Percentiles rank a stretch among this genome's conserved stretches.
Conservation (phyloP, 352 stramenopile species). For the Peronospora farinosa region DNA sequence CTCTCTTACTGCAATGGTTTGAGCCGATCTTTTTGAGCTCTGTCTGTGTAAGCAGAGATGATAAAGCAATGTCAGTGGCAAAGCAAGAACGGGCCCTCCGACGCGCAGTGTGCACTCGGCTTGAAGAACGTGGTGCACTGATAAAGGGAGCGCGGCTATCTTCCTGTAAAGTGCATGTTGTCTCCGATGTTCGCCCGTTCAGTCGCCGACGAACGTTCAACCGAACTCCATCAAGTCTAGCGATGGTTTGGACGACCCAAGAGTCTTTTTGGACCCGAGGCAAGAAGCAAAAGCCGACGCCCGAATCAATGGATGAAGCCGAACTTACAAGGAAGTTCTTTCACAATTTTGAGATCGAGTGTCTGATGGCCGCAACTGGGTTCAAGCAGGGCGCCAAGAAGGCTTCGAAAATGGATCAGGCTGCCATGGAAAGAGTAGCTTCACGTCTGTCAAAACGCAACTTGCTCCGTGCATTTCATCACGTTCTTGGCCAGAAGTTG, state of each 20-base stretch:
- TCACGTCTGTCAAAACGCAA: constrained; percentile 59
- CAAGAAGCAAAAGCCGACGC: neutral
- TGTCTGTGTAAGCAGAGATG: constrained; percentile 45
- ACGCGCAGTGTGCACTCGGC: constrained; percentile 37
- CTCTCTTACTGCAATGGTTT: constrained; percentile 57
- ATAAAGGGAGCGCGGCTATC: constrained; percentile 1
- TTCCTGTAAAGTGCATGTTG: constrained; percentile 16
- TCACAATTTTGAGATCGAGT: constrained; percentile 37
- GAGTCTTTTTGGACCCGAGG: constrained; percentile 36
- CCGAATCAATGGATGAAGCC: constrained; percentile 1
- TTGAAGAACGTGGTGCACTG: constrained; percentile 19
- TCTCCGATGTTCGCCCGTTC: constrained; percentile 19
- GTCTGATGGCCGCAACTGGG: constrained; percentile 48
- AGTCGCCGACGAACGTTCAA: constrained; percentile 11
- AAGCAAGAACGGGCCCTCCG: constrained; percentile 44
- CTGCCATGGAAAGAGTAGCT: constrained; percentile 42
- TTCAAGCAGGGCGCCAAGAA: constrained; percentile 77
- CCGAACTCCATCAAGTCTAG: constrained; percentile 35
- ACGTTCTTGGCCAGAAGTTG: constrained; percentile 9
- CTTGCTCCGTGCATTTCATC: constrained; percentile 46
- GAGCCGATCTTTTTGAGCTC: constrained; percentile 47
- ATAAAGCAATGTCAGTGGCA: constrained; percentile 22
- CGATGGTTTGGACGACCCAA: constrained; percentile 47
- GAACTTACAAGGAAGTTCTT: constrained; percentile 35
- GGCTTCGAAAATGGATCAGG: constrained; percentile 38